phyloP scores from a whole-genome alignment of 345 rosid genomes.

The Passiflora organensis region DNA sequence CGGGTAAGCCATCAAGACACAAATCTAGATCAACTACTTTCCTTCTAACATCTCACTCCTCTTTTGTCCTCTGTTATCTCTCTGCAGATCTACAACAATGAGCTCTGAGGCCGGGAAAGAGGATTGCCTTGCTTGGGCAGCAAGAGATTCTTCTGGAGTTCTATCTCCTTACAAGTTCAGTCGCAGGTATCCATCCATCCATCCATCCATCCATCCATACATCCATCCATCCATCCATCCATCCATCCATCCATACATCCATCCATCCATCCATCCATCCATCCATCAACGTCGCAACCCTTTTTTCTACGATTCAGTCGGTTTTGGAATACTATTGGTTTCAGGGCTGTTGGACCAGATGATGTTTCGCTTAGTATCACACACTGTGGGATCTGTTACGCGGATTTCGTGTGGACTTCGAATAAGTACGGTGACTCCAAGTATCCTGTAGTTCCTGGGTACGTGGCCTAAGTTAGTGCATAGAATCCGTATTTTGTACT shows the following conservation, averaged over 20 bases:
- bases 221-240: no score
- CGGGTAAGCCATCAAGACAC: no score
- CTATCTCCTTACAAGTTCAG: slow-evolving; percentile 13
- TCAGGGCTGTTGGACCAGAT: slow-evolving; percentile 53
- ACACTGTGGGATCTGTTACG: slow-evolving; percentile 89
- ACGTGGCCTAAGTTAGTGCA: slow-evolving; percentile 11
- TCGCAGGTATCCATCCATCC: slow-evolving; percentile 9
- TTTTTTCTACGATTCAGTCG: background rate
- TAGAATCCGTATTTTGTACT: no score
- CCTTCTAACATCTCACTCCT: no score
- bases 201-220: background rate
- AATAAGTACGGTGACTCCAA: slow-evolving; percentile 53
- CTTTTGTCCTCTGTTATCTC: no score
- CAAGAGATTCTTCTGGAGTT: slow-evolving; percentile 19
- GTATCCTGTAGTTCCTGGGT: slow-evolving; percentile 95
- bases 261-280: no score
- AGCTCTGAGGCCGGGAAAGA: slow-evolving; percentile 3
- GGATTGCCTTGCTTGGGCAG: slow-evolving; percentile 22
- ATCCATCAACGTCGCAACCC: no score
- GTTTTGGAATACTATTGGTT: background rate
- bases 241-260: no score
- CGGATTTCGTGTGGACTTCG: slow-evolving; percentile 71
- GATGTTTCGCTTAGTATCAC: slow-evolving; percentile 75
- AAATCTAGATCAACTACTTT: no score
- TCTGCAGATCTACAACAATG: no score